Evolutionary conservation across 2,329 filamentous ascomycete genomes (phyloP), one percentile per base, ranked within the genome.

Genomic region (Aspergillus arachidicola): DNA sequence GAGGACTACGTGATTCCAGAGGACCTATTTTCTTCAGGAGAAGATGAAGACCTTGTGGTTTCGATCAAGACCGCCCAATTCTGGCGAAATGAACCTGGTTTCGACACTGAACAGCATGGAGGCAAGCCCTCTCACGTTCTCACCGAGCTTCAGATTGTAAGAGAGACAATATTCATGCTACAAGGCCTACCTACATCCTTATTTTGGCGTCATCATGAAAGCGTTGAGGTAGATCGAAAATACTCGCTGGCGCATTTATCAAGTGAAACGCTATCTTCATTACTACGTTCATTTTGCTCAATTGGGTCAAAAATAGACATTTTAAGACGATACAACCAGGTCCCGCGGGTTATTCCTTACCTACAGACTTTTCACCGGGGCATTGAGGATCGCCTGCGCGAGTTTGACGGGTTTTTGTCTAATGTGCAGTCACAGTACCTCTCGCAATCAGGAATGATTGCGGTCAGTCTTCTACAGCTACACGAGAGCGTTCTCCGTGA

Each of bases 131-230:
- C 72, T 63, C 69, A 73, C 32, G 64, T 66, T 19, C 81, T 94
- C 6, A 86, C 90, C 0, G 94, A 97, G 73, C 81, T 91, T 1
- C 88, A 94, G 66, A 81, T 89, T 12, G 80, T 94, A 30, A 87
- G 93, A 55, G 93, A 98, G 72, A 86, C 88, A 0, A 81, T 97
- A 0, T 94, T 92, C 71, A 96, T 97, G 92, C 84, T 98, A 0
- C 86, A 88, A 59, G 94, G 94, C 0, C 80, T 95, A 4, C 85
- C 89, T 6, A 94, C 91, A 2, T 89, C 88, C 1, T 73, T 97
- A 1, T 97, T 94, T 70, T 67, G 76, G 80, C 68, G 73, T 59
- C 36, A 75, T 23, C 73, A 77, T 41, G 68, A 72, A 41, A 66
- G 63, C 4, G 67, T 80, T n/a, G 71, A 73, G 62, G 68, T 81